Evolutionary conservation across 148 eudicot genomes (phyloP).

Genomic region (Spergularia marina): DNA sequence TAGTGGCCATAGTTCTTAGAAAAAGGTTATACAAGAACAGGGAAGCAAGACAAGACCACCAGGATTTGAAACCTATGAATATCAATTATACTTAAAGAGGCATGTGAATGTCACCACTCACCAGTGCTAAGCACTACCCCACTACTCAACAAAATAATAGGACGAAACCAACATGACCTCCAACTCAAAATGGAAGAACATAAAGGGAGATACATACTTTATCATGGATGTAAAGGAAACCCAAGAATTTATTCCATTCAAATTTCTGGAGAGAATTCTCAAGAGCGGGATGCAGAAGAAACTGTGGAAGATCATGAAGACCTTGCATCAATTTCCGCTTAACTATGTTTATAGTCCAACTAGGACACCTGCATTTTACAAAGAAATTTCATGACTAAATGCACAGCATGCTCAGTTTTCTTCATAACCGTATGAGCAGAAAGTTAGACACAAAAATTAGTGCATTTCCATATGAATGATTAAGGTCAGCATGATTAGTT

Average conservation of each 20-base stretch:
- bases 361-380: conserved; percentile 22
- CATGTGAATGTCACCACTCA: neutral
- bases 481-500: neutral
- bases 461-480: neutral
- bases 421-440: neutral
- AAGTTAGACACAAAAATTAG: neutral
- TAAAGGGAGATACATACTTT: conserved; percentile 27
- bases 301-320: conserved; percentile 29
- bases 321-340: conserved; percentile 10
- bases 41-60: neutral
- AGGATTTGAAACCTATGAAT: neutral
- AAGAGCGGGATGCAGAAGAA: conserved; percentile 30
- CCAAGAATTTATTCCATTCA: conserved; percentile 44
- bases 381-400: neutral
- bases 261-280: conserved; percentile 17
- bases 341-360: conserved; percentile 31
- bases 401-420: neutral
- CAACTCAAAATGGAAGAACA: neutral
- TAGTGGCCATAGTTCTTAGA: neutral
- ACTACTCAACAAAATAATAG: neutral
- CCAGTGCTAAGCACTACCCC: neutral
- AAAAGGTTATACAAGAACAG: neutral
- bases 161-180: neutral
- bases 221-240: conserved; percentile 21
- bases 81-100: neutral